Evolutionary conservation across 805 yeast genomes (phyloP), one percentile per base, ranked within the genome.

Genomic region (Candida xyloterini): DNA sequence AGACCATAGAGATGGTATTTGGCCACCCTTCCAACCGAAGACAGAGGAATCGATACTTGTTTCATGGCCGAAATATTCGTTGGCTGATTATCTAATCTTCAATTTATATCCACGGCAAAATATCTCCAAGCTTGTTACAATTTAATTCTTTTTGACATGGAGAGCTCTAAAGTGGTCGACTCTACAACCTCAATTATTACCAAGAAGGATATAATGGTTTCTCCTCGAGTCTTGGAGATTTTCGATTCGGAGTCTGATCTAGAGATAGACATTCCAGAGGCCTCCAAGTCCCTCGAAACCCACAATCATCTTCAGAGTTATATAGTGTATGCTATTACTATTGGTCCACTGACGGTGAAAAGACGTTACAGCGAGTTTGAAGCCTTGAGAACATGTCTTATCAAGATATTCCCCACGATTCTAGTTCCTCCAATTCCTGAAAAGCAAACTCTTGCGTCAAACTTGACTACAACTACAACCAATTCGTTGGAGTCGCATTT

Each of bases 391-490:
- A 81, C 78, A 28, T 73, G 84, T 4, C 67, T 93, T 15, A 68
- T 79, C 3, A 79, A 82, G 50, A 64, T 86, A 27, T 83, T 84
- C 48, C 97, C 99, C 3, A 78, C 93, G 3, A 58, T 80, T 4
- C 74, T 93, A 3, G 78, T 93, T 5, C 99, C 99, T 6, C 97
- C 98, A 1, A 91, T 93, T 8, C 99, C 99, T 0, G 84, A 81
- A 60, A 85, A 85, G 58, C 91, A 84, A 59, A 71, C 85, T 11
- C 58, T 84, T 48, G 56, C 54, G 10, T 62, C 68, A 4, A 63
- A 57, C 40, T 46, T 62, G 18, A 51, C 59, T 10, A 47, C 58
- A 11, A 59, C 62, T 2, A 60, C 65, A 7, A 47, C 59, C 10
- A 53, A 50, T 24, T 57, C 62, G 4, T 35, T 59, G 2, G 47